Base-by-base conservation (phyloP, 495 filamentous ascomycete genomes). In the Aspergillus affinis region DNA sequence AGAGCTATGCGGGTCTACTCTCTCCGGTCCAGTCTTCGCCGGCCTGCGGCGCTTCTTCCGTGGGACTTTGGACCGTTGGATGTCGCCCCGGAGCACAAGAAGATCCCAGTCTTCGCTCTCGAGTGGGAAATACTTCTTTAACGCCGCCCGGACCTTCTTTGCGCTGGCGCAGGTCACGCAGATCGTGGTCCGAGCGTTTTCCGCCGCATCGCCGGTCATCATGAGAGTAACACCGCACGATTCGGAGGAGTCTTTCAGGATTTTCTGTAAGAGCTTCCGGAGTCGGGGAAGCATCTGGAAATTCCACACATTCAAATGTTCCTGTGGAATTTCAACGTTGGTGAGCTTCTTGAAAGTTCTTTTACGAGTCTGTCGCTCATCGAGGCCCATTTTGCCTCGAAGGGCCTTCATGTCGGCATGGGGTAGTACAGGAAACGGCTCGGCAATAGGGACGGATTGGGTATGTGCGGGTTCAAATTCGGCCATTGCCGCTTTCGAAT, bases 121-220 rank as follows among this genome's bases (percentile, higher is more conserved):
- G 47, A 90, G 81, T 32, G 86, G 80, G 29, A 91, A 82, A 64
- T 86, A 85, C 67, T 88, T 89, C 67, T 89, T 88, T 29, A 92
- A 58, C 4, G 89, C 88, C 10, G 84, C 83, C 32, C 86, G 76
- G 48, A 91, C 88, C 65, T 87, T 89, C 58, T 82, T 81, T 4
- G 89, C 87, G 20, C 87, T 91, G 0, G 81, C 84, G 63, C 89
- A 92, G 17, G 89, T 83, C 15, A 92, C 86, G n/a, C 89, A 82
- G 2, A 91, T 87, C 0, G 89, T 92, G 7, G 89, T 89, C 61
- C 81, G 84, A 6, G 87, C 87, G 15, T 78, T 81, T 52, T 88
- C 82, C 2, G 82, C 70, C 0, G 82, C 82, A 51, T 90, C 87
- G 54, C 89, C 89, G 30, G 90, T 85, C 68, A 88, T 89, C 69